phyloP scores from a whole-genome alignment of 2,329 filamentous ascomycete species.

The Neonectria sp. region DNA sequence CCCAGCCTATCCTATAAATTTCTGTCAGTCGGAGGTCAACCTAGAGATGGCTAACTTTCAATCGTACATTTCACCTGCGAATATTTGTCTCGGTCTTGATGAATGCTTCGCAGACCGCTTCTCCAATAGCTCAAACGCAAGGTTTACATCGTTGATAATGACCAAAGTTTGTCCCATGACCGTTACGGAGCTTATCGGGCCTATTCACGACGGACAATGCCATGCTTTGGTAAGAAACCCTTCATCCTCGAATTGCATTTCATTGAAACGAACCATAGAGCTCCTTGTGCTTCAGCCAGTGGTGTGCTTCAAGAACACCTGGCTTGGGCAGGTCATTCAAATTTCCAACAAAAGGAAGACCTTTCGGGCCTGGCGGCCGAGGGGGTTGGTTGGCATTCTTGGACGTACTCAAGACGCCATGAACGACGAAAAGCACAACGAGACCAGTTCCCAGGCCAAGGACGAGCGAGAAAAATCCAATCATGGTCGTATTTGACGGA shows the following conservation, averaged over 20 bases:
- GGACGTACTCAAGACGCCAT: neutral
- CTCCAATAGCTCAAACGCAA: constrained; percentile 56
- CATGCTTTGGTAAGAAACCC: neutral
- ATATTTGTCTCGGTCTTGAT: constrained; percentile 31
- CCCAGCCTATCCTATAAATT: constrained; percentile 40
- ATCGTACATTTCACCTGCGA: constrained; percentile 36
- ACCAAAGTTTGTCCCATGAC: constrained; percentile 58
- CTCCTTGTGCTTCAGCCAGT: constrained; percentile 41
- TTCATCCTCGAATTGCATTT: neutral
- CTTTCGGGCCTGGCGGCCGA: constrained; percentile 37
- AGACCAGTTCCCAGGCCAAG: neutral
- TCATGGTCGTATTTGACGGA: constrained; percentile 6
- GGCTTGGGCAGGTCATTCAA: constrained; percentile 33
- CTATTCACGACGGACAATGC: neutral
- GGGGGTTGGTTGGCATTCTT: neutral
- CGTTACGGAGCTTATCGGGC: constrained; percentile 62
- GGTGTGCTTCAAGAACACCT: constrained; percentile 26
- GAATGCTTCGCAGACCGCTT: constrained; percentile 35
- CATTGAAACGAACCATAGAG: constrained; percentile 24
- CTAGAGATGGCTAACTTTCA: no score
- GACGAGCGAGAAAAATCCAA: neutral
- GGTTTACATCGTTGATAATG: constrained; percentile 55
- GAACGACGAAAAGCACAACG: neutral
- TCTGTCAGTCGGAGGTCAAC: neutral
- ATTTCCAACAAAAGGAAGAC: constrained; percentile 35